phyloP scores from a whole-genome alignment of 805 yeast species.

The Saturnispora serradocipensis region DNA sequence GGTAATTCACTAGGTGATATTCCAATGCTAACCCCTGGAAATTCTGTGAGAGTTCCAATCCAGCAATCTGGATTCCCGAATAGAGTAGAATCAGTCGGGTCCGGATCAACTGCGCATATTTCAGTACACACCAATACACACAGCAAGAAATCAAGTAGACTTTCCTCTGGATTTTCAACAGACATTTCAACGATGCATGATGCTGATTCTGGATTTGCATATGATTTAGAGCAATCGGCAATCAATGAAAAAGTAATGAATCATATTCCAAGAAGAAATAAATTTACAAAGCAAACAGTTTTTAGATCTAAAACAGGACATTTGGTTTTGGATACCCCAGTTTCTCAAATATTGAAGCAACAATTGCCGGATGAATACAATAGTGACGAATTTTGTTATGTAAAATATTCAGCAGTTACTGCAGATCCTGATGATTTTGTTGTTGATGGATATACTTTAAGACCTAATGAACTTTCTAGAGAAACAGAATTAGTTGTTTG shows the following conservation, averaged over 20 bases:
- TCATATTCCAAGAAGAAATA: constrained; percentile 31
- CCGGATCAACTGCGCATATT: constrained; percentile 9
- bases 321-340: constrained; percentile 85
- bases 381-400: constrained; percentile 86
- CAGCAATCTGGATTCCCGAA: constrained; percentile 6
- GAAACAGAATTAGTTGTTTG: constrained; percentile 90
- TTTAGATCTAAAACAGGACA: constrained; percentile 72
- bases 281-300: constrained; percentile 41
- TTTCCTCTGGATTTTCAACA: constrained; percentile 16
- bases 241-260: constrained; percentile 11
- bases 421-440: constrained; percentile 83
- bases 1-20: constrained; percentile 19
- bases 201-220: constrained; percentile 17
- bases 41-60: constrained; percentile 9
- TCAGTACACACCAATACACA: constrained; percentile 12
- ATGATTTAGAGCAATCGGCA: constrained; percentile 8
- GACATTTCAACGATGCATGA: constrained; percentile 16
- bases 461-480: constrained; percentile 80
- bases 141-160: constrained; percentile 11
- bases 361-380: constrained; percentile 74
- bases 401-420: constrained; percentile 97
- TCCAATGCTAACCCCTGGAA: constrained; percentile 19
- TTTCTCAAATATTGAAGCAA: constrained; percentile 79
- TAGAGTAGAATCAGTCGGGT: constrained; percentile 18
- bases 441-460: constrained; percentile 69